These are phyloP conservation scores for Lachnellula occidentalis DNA, from an alignment of 2,329 filamentous ascomycete species.

Conservation along the genomic window DNA sequence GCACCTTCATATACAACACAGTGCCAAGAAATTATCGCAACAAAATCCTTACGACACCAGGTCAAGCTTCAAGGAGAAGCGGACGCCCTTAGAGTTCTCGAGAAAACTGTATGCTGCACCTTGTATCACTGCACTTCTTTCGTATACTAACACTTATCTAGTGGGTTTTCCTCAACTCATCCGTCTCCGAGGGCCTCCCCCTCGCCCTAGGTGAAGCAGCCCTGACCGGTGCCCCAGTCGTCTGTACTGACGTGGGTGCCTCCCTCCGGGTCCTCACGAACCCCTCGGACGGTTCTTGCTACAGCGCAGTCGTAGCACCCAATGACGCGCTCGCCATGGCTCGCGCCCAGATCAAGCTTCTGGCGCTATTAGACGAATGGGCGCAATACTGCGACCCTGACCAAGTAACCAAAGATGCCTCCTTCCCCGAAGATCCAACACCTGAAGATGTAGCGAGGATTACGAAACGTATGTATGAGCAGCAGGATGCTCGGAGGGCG, in stretches of 20 bases:
- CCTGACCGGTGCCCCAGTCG: constrained; percentile 49
- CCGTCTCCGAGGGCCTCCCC: constrained; percentile 49
- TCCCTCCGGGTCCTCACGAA: constrained; percentile 52
- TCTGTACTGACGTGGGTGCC: constrained; percentile 51
- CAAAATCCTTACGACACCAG: constrained; percentile 25
- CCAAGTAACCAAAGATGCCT: not conserved
- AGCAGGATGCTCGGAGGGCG: constrained; percentile 47
- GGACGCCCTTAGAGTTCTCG: constrained; percentile 37
- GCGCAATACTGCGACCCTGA: constrained; percentile 49
- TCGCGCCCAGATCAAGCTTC: constrained; percentile 55
- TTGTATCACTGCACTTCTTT: too few species aligned
- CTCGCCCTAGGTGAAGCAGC: constrained; percentile 55
- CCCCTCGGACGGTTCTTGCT: constrained; percentile 42
- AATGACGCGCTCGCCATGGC: constrained; percentile 57
- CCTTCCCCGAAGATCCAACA: constrained; percentile 39
- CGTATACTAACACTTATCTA: constrained; percentile 15
- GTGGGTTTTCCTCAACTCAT: constrained; percentile 52
- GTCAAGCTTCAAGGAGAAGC: constrained; percentile 37
- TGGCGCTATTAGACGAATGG: constrained; percentile 59
- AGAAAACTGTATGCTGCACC: constrained; percentile 14
- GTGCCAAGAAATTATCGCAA: constrained; percentile 40
- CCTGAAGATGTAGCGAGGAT: constrained; percentile 45
- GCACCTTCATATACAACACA: constrained; percentile 56
- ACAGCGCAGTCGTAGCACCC: constrained; percentile 58
- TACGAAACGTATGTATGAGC: constrained; percentile 53